Evolutionary conservation across 2,329 filamentous ascomycete genomes (phyloP), one percentile per base, ranked within the genome.

Genomic region (Beauveria rudraprayagi): DNA sequence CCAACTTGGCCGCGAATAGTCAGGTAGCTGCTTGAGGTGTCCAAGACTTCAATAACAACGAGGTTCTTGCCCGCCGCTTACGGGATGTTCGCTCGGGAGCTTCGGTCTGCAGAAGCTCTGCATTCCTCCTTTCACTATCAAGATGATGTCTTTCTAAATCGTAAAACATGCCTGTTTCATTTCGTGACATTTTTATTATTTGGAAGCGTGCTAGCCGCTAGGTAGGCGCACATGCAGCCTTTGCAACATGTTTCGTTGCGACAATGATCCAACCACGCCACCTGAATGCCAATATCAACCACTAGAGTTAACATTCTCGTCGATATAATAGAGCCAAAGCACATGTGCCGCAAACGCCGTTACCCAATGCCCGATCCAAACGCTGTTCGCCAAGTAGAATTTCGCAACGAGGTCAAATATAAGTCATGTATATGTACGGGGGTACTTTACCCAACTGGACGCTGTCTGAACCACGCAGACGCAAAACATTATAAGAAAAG

Each of bases 321-420:
- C 37, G 28, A 24, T 41, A 54, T 37, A 26, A 28, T 11, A 37
- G 14, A 57, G 30, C 24, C 28, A 28, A 30, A 17, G 28, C 17
- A 48, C 30, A 48, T 57, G 10, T 59, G 56, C 56, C 46, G 24
- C 24, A 52, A 59, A 59, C 56, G 56, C 56, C 56, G 47, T 51
- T 37, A 52, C 47, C 56, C 17, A 48, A 59, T 59, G 56, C 47
- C 56, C 47, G 19, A 58, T 50, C 47, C 56, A 17, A 59, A 52
- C 46, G 56, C 56, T 59, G 22, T 59, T 52, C 47, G 47, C 47
- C 47, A 59, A 30, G 34, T 43, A 51, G 34, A 52, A 51, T 52
- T 51, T 26, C 56, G 17, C 37, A 59, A 59, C 56, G 47, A 37
- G 47, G 48, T 48, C 44, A 43, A 50, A 52, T 59, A 40, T 51